These are phyloP conservation scores for Aspergillus sclerotiicarbonarius DNA, from an alignment of 495 filamentous ascomycete genomes.

Conservation along the genomic window DNA sequence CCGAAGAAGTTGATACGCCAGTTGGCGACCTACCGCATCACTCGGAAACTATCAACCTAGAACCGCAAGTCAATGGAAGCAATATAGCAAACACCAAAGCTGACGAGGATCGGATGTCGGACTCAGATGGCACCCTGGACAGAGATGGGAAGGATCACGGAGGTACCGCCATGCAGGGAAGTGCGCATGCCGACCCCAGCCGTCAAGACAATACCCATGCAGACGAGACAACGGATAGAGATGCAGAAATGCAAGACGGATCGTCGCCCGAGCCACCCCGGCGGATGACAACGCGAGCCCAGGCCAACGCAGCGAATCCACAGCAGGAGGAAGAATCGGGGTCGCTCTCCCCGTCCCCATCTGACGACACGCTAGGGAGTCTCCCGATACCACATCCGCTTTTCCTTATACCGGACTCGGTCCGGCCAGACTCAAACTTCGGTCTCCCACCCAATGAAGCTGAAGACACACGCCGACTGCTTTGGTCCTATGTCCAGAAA, in stretches of 20 bases:
- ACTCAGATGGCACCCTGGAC: slow-evolving; percentile 13
- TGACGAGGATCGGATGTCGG: slow-evolving; percentile 7
- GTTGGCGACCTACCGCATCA: slow-evolving; percentile 41
- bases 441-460: slow-evolving; percentile 80
- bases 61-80: slow-evolving; percentile 16
- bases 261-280: slow-evolving; percentile 47
- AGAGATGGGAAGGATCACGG: slow-evolving; percentile 15
- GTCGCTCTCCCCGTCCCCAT: slow-evolving; percentile 44
- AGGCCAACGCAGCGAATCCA: slow-evolving; percentile 52
- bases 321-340: slow-evolving; percentile 28
- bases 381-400: slow-evolving; percentile 72
- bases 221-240: slow-evolving; percentile 28
- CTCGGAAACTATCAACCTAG: slow-evolving; percentile 18
- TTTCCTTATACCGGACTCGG: slow-evolving; percentile 69
- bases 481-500: slow-evolving; percentile 87
- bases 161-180: slow-evolving; percentile 14
- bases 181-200: slow-evolving; percentile 6
- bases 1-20: slow-evolving; percentile 39
- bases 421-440: slow-evolving; percentile 72
- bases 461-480: slow-evolving; percentile 78
- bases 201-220: slow-evolving; percentile 12
- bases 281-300: slow-evolving; percentile 69
- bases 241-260: slow-evolving; percentile 40
- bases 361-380: slow-evolving; percentile 47
- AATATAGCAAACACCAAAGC: slow-evolving; percentile 5